These are phyloP conservation scores for Elsinoe arachidis DNA, from an alignment of 2,329 filamentous ascomycete genomes.

Conservation along the genomic window DNA sequence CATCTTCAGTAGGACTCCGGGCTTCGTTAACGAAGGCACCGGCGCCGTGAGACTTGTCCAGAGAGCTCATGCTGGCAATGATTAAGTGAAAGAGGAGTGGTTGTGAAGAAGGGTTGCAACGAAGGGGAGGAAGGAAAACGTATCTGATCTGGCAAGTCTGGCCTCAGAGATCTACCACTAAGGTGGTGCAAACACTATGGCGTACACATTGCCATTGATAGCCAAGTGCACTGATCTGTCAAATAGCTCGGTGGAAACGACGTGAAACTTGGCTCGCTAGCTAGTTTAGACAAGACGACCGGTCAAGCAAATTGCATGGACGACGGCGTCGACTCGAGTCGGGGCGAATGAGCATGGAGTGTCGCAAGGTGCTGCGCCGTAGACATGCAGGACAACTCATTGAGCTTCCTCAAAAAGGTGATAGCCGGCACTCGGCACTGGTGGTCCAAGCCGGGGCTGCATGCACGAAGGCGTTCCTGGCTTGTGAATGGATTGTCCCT, in stretches of 20 bases:
- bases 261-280: conserved; percentile 2
- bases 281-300: background rate
- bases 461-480: background rate
- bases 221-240: background rate
- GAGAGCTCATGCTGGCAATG: background rate
- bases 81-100: background rate
- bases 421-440: background rate
- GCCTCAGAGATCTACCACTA: background rate
- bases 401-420: conserved; percentile 9
- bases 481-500: background rate
- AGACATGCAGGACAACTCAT: background rate
- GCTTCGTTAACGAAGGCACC: background rate
- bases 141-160: background rate
- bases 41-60: background rate
- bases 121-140: background rate
- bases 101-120: background rate
- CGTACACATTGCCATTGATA: background rate
- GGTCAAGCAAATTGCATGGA: background rate
- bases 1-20: background rate
- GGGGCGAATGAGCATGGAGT: background rate
- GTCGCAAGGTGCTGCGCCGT: background rate
- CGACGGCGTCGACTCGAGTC: background rate
- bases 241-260: background rate
- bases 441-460: background rate
- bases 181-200: background rate